phyloP scores from a whole-genome alignment of 2,329 filamentous ascomycete genomes.

The Pestalotiopsis sp. region DNA sequence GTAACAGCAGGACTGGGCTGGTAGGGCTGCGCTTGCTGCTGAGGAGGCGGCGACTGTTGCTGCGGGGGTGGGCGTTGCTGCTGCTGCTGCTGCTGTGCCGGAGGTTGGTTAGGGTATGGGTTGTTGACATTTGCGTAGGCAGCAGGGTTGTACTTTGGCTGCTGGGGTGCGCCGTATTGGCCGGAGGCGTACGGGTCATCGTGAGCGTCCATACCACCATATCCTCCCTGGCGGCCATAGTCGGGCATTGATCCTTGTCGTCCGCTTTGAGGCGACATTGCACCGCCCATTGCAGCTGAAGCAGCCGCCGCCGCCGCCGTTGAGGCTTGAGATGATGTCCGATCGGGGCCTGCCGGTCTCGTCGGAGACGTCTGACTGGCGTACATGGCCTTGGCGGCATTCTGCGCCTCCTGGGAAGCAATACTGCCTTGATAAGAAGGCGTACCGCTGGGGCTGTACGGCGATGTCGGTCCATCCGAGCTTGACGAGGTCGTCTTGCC shows the following conservation, averaged over 20 bases:
- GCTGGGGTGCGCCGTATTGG: conserved; percentile 37
- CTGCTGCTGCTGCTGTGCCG: conserved; percentile 44
- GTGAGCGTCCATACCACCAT: conserved; percentile 28
- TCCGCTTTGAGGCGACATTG: conserved; percentile 37
- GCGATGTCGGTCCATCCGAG: conserved; percentile 32
- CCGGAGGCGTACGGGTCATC: conserved; percentile 32
- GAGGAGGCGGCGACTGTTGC: conserved; percentile 31
- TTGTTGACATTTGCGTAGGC: conserved; percentile 70
- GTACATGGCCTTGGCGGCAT: conserved; percentile 68
- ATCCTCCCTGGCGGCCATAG: conserved; percentile 36
- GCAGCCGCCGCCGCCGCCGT: conserved; percentile 60
- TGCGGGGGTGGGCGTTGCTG: conserved; percentile 41
- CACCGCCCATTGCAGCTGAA: conserved; percentile 59
- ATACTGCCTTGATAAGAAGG: conserved; percentile 34
- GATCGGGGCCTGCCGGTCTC: conserved; percentile 54
- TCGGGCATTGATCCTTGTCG: conserved; percentile 29
- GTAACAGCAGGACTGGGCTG: conserved; percentile 30
- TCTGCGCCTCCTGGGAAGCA: conserved; percentile 57
- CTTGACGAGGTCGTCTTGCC: conserved; percentile 49
- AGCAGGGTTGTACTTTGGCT: conserved; percentile 76
- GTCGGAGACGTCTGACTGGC: conserved; percentile 54
- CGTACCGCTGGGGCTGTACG: conserved; percentile 26
- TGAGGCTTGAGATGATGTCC: conserved; percentile 52
- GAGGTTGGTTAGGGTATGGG: conserved; percentile 42
- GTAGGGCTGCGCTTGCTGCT: conserved; percentile 35